Base-by-base conservation (phyloP, 2,329 filamentous ascomycete genomes). In the Emergomyces orientalis region DNA sequence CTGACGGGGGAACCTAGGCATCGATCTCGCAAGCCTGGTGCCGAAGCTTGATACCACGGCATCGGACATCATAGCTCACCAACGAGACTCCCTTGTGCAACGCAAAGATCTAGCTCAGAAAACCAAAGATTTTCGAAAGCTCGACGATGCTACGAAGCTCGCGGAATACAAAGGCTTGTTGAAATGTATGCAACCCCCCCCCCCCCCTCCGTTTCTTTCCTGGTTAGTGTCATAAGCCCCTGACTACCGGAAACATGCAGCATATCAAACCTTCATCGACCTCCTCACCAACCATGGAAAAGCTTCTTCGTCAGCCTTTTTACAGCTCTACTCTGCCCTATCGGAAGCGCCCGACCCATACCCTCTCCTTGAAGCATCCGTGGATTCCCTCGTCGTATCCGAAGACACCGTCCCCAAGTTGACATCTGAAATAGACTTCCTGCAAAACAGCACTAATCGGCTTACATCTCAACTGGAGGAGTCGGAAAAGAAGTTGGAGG, bases 31-130 rank as follows among this genome's bases (percentile, higher is more conserved):
- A 57, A 86, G 84, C 30, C 85, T 97, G 67, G 86, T 96, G 65
- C 88, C 91, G 39, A 89, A 84, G 67, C 87, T 99, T 66, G 94
- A 99, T 76, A 88, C 88, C 64, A 93, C 91, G 3, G 94, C 94
- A n/a, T 93, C 92, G 13, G 94, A 97, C 71, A 91, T 99, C 65
- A 91, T 97, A 60, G 81, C 89, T 57, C 91, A 96, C 73, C 95
- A 99, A 73, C 86, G 92, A 70, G 94, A 97, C 75, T 90, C 93
- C n/a, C 88, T 96, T 4, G 88, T 97, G 0, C 93, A 99, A 74
- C 85, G 94, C 61, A 99, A 99, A 74, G 95, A 99, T 65, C 81
- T 99, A 25, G 94, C 95, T n/a, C 92, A 97, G 73, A 97, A 97
- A 81, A 99, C 94, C 0, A 99, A 99, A 72, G 93, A 97, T 71